These are phyloP conservation scores for Trametes pubescens DNA, from an alignment of 1,284 basidiomycete genomes.

Conservation along the genomic window DNA sequence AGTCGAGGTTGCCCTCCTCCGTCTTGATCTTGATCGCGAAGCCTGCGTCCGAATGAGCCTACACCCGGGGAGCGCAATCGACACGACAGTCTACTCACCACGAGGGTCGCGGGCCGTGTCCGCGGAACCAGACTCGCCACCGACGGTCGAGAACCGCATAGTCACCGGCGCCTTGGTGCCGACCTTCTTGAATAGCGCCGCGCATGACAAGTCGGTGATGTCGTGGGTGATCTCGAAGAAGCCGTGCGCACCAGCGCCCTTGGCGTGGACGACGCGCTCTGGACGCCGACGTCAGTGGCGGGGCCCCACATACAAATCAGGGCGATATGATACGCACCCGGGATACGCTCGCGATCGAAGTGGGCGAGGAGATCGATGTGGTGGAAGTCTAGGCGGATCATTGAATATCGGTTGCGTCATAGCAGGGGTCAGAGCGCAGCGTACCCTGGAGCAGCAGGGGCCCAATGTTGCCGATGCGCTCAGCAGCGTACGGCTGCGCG, in stretches of 20 bases:
- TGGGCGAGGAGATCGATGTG: constrained; percentile 89
- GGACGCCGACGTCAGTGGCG: constrained; percentile 6
- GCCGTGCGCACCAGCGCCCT: constrained; percentile 92
- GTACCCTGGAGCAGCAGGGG: constrained; percentile 87
- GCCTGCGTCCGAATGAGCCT: constrained; percentile 42
- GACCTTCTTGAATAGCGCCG: constrained; percentile 73
- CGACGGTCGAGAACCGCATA: constrained; percentile 88
- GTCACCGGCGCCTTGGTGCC: constrained; percentile 79
- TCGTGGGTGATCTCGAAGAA: constrained; percentile 89
- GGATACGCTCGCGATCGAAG: constrained; percentile 95
- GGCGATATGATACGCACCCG: constrained; percentile 49
- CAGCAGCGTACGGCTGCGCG: constrained; percentile 77
- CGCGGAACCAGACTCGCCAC: constrained; percentile 87
- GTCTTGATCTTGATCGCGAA: constrained; percentile 94
- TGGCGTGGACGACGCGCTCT: constrained; percentile 75
- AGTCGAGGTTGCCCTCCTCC: constrained; percentile 90
- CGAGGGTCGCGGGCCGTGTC: constrained; percentile 94
- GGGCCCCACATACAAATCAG: constrained; percentile 10
- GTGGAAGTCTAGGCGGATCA: constrained; percentile 72
- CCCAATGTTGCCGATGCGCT: constrained; percentile 79
- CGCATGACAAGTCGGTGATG: constrained; percentile 81
- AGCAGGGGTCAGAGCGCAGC: constrained; percentile 31
- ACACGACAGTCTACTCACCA: constrained; percentile 45
- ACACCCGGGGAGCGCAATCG: background rate
- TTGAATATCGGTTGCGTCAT: constrained; percentile 20